Conservation (phyloP, 306 rosid species). For the Lathyrus tuberosus region DNA sequence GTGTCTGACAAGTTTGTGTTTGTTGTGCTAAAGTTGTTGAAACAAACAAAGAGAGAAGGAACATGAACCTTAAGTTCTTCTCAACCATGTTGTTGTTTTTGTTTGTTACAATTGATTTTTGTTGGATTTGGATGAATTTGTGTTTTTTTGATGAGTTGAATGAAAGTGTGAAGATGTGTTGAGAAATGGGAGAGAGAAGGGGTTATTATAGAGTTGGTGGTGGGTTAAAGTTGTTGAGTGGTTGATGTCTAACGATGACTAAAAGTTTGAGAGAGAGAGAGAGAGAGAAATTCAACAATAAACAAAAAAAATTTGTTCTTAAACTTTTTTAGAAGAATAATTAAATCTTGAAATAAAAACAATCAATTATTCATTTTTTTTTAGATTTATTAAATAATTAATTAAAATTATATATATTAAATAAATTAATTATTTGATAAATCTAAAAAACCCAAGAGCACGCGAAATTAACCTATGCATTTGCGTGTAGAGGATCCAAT, state of each 20-base stretch:
- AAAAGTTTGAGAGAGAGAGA: neutral
- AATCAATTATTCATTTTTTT: too few relatives aligned
- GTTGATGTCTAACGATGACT: conserved; percentile 40
- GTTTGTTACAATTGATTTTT: neutral
- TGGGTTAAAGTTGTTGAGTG: conserved; percentile 53
- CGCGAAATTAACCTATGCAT: too few relatives aligned
- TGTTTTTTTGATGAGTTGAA: neutral
- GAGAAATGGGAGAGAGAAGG: neutral
- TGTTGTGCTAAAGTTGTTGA: conserved; percentile 60
- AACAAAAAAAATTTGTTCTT: neutral
- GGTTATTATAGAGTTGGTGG: conserved; percentile 47
- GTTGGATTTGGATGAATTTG: neutral
- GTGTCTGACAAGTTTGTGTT: conserved; percentile 35
- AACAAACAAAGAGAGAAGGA: conserved; percentile 35
- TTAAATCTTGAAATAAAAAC: too few relatives aligned
- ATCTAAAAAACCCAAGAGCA: too few relatives aligned
- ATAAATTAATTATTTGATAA: too few relatives aligned
- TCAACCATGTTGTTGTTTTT: conserved; percentile 41
- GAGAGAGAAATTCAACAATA: neutral
- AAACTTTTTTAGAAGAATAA: too few relatives aligned
- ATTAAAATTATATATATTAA: too few relatives aligned
- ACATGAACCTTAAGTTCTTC: conserved; percentile 33
- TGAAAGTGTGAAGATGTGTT: neutral
- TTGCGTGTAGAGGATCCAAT: too few relatives aligned
- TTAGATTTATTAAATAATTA: too few relatives aligned